phyloP scores from a whole-genome alignment of 352 stramenopile genomes.

The Phytophthora sp. region DNA sequence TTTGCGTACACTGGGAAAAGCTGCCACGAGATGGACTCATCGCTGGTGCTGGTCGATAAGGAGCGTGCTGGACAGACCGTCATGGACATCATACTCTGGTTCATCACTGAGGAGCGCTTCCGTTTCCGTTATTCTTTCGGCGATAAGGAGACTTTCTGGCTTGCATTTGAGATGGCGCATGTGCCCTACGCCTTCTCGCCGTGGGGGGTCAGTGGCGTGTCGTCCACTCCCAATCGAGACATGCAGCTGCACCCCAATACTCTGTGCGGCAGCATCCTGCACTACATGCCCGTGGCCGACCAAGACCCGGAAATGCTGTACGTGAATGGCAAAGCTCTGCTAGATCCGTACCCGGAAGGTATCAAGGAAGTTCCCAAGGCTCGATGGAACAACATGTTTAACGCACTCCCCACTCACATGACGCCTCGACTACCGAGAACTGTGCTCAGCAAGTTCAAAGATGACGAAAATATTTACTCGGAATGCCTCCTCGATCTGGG shows the following conservation, averaged over 20 bases:
- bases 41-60: conserved; percentile 30
- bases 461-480: conserved; percentile 26
- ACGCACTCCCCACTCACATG: conserved; percentile 28
- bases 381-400: conserved; percentile 37
- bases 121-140: conserved; percentile 34
- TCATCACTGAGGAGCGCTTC: conserved; percentile 34
- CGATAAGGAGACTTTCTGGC: conserved; percentile 36
- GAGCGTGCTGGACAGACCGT: conserved; percentile 16
- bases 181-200: conserved; percentile 31
- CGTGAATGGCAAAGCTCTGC: conserved; percentile 31
- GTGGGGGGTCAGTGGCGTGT: conserved; percentile 30
- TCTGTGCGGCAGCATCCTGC: conserved; percentile 32
- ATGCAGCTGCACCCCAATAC: conserved; percentile 30
- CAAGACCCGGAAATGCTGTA: conserved; percentile 27
- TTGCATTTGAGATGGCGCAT: conserved; percentile 28
- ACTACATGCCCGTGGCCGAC: conserved; percentile 27
- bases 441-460: conserved; percentile 5
- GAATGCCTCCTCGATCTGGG: conserved; percentile 28
- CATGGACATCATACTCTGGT: conserved; percentile 33
- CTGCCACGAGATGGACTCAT: conserved; percentile 36
- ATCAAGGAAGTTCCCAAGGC: conserved; percentile 14
- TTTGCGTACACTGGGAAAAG: conserved; percentile 30
- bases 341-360: conserved; percentile 29
- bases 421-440: conserved; percentile 26
- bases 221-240: conserved; percentile 25